phyloP scores from a whole-genome alignment of 441 rosid species.

The Breynia disticha region DNA sequence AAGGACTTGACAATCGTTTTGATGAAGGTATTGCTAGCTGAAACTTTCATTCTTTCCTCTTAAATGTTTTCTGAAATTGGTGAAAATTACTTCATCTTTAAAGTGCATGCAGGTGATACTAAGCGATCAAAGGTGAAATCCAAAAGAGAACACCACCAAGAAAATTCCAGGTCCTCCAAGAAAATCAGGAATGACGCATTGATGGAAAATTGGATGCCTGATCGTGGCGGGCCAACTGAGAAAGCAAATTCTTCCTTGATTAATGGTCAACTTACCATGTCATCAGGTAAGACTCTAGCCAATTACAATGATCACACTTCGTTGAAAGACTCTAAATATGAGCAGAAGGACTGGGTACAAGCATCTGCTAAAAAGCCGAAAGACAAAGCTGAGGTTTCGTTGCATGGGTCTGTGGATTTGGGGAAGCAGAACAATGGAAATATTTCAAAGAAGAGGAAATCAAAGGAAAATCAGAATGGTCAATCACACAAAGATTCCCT shows the following conservation, averaged over 20 bases:
- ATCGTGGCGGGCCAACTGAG: slow-evolving; percentile 24
- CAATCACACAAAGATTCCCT: slow-evolving; percentile 18
- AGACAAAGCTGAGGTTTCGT: slow-evolving; percentile 38
- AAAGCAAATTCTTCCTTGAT: slow-evolving; percentile 39
- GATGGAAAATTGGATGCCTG: slow-evolving; percentile 39
- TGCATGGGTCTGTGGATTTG: slow-evolving; percentile 26
- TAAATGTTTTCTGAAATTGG: slow-evolving; percentile 10
- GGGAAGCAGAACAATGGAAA: slow-evolving; percentile 36
- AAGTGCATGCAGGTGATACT: slow-evolving; percentile 40
- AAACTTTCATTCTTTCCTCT: slow-evolving; percentile 18
- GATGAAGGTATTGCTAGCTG: slow-evolving; percentile 62
- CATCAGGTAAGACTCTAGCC: slow-evolving; percentile 38
- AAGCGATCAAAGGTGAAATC: slow-evolving; percentile 46
- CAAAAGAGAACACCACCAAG: slow-evolving; percentile 47
- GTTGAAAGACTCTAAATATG: slow-evolving; percentile 29
- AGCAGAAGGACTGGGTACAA: slow-evolving; percentile 27
- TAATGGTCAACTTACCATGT: slow-evolving; percentile 35
- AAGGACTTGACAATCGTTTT: slow-evolving; percentile 32
- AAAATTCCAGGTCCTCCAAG: slow-evolving; percentile 42
- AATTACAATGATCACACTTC: slow-evolving; percentile 26
- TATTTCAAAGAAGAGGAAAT: slow-evolving; percentile 49
- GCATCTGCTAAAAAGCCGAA: slow-evolving; percentile 31
- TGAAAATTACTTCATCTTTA: slow-evolving; percentile 23
- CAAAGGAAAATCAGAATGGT: slow-evolving; percentile 33
- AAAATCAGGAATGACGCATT: slow-evolving; percentile 49